phyloP scores from a whole-genome alignment of 331 rosid species.

The Quercus phellos region DNA sequence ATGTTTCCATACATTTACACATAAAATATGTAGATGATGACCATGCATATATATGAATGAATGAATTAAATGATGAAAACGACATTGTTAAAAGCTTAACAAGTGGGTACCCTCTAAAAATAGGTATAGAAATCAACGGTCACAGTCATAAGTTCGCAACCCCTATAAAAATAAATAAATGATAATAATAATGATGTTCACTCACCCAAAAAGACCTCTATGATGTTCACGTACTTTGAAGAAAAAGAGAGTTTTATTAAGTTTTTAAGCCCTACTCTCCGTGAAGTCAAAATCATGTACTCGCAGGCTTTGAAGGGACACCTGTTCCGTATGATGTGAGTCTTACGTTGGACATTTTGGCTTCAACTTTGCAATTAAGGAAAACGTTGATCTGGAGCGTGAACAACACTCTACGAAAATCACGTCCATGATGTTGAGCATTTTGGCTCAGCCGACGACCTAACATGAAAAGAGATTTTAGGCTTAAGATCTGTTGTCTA shows the following conservation, averaged over 20 bases:
- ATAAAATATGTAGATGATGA: no score
- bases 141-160: conserved; percentile 18
- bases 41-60: not conserved
- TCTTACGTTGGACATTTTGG: no score
- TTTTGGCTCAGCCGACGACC: no score
- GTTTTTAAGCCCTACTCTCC: no score
- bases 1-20: not conserved
- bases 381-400: not conserved
- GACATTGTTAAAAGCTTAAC: not conserved
- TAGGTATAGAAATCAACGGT: conserved; percentile 20
- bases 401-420: not conserved
- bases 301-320: no score
- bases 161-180: not conserved
- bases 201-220: not conserved
- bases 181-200: no score
- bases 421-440: no score
- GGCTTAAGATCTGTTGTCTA: not conserved
- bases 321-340: no score
- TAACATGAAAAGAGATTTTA: no score
- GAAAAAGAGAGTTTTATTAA: not conserved
- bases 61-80: not conserved
- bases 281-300: no score
- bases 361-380: no score
- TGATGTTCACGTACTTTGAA: not conserved
- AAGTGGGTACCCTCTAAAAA: not conserved